A percentile compares a stretch with the other conserved stretches of the same genome.
phyloP scores from a whole-genome alignment of 169 alveolate genomes.

The Amoebophrya sp. region DNA sequence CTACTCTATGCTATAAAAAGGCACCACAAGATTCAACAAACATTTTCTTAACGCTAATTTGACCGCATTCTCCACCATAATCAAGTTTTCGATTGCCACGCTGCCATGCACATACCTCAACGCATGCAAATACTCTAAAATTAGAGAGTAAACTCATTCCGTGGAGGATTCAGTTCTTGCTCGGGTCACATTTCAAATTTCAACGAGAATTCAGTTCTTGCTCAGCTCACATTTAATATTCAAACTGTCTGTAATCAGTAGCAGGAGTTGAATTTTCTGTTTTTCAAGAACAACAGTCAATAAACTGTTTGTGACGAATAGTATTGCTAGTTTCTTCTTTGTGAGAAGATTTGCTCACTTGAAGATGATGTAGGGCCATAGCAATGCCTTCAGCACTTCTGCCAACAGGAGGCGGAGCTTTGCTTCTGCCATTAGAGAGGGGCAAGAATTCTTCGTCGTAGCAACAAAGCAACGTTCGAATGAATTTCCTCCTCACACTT shows the following conservation, averaged over 20 bases:
- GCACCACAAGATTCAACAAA: not conserved
- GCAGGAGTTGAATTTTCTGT: too few relatives aligned
- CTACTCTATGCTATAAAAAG: not conserved
- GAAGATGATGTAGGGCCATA: too few relatives aligned
- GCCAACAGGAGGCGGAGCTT: not conserved
- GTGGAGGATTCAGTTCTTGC: too few relatives aligned
- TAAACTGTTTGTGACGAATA: too few relatives aligned
- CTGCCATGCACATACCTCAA: not conserved
- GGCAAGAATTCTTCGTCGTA: not conserved
- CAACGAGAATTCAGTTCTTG: too few relatives aligned
- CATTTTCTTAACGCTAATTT: not conserved
- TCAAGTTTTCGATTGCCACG: not conserved
- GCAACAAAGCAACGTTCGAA: not conserved
- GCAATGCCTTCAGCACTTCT: not conserved
- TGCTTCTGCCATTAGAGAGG: not conserved
- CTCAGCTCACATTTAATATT: too few relatives aligned
- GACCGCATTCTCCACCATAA: not conserved
- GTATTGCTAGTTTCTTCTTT: too few relatives aligned
- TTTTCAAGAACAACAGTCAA: too few relatives aligned
- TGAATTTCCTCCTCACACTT: not conserved
- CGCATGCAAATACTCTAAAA: not conserved
- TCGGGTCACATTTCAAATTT: too few relatives aligned
- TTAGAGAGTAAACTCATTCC: too few relatives aligned
- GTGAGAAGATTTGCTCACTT: too few relatives aligned
- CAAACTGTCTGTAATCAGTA: too few relatives aligned